Evolutionary conservation across 306 rosid genomes (phyloP).

Genomic region (Gastrolobium villosum): DNA sequence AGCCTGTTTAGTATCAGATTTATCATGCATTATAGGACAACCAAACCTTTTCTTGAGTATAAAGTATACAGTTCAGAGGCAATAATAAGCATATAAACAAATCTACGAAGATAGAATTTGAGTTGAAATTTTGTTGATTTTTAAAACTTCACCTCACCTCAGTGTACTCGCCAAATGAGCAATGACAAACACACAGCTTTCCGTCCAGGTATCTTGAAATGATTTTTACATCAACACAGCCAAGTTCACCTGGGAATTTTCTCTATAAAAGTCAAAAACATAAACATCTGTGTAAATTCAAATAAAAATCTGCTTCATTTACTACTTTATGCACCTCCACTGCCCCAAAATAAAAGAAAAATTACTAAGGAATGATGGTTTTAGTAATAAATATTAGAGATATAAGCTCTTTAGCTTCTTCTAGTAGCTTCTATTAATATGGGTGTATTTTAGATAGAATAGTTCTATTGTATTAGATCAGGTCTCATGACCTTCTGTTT

Average conservation of each 20-base stretch:
- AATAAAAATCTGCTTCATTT: not conserved
- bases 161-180: slow-evolving; percentile 58
- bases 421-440: no score
- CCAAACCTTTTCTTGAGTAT: slow-evolving; percentile 24
- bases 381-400: slow-evolving; percentile 34
- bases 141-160: slow-evolving; percentile 71
- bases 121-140: slow-evolving; percentile 17
- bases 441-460: no score
- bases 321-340: slow-evolving; percentile 1
- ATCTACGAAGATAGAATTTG: not conserved
- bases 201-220: slow-evolving; percentile 72
- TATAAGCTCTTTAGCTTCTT: no score
- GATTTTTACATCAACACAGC: slow-evolving; percentile 71
- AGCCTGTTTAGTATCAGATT: not conserved
- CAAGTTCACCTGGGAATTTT: slow-evolving; percentile 55
- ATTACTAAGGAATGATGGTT: slow-evolving; percentile 35
- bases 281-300: not conserved
- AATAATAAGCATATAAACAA: slow-evolving; percentile 32
- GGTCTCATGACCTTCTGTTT: no score
- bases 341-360: not conserved
- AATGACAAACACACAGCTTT: slow-evolving; percentile 78
- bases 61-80: slow-evolving; percentile 17
- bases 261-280: not conserved
- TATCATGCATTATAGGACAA: slow-evolving; percentile 5
- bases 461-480: no score